These are phyloP conservation scores for Penicillium brasilianum DNA, from an alignment of 2,329 filamentous ascomycete genomes.

Conservation along the genomic window DNA sequence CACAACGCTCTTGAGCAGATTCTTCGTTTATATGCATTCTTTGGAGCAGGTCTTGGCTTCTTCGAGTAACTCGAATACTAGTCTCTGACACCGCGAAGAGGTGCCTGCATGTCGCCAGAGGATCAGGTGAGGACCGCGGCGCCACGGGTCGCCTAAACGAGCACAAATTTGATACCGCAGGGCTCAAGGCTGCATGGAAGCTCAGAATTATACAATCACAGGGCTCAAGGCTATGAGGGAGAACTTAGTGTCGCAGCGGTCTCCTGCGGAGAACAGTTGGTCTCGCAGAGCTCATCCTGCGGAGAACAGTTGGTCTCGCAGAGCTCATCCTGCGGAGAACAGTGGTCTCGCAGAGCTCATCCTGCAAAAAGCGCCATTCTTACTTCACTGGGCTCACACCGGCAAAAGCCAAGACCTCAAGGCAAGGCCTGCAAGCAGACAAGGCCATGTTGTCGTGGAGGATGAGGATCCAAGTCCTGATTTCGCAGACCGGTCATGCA, in stretches of 20 bases:
- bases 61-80: slow-evolving; percentile 1
- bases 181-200: background rate
- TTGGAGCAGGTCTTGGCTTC: background rate
- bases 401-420: background rate
- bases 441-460: background rate
- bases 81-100: slow-evolving; percentile 4
- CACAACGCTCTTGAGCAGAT: background rate
- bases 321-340: background rate
- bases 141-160: slow-evolving; percentile 2
- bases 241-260: background rate
- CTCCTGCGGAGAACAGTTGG: background rate
- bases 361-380: background rate
- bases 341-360: background rate
- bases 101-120: background rate
- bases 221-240: background rate
- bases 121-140: background rate
- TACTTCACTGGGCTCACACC: background rate
- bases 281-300: background rate
- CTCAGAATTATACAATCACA: background rate
- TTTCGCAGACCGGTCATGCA: background rate
- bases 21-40: background rate
- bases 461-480: background rate
- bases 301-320: background rate
- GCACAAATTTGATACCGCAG: background rate
- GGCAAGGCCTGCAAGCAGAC: background rate